A percentile compares a stretch with the other conserved stretches of the same genome.
Evolutionary conservation across 2,329 filamentous ascomycete species (phyloP).

Genomic region (Colletotrichum australisinense): DNA sequence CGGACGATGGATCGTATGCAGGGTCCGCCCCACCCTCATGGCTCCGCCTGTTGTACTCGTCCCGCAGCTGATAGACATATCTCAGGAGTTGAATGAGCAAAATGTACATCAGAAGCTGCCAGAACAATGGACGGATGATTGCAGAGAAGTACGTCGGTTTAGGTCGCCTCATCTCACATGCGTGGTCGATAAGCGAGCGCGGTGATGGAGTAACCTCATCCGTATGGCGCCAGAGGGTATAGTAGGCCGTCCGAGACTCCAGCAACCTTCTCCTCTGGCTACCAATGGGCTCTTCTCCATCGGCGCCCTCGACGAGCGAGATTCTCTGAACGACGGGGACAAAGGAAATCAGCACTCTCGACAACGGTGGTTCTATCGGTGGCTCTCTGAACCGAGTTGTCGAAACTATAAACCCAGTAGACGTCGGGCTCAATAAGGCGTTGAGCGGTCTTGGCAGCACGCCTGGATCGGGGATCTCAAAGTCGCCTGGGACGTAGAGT

Average conservation of each 20-base stretch:
- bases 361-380: not conserved
- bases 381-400: too few species aligned
- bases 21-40: too few species aligned
- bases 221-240: slow-evolving; percentile 37
- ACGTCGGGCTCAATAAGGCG: not conserved
- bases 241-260: slow-evolving; percentile 44
- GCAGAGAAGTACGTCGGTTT: not conserved
- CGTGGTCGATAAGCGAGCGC: slow-evolving; percentile 38
- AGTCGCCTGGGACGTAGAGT: slow-evolving; percentile 36
- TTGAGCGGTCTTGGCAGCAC: not conserved
- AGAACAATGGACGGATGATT: not conserved
- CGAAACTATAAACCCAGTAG: not conserved
- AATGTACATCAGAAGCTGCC: too few species aligned
- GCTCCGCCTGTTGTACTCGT: too few species aligned
- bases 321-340: slow-evolving; percentile 41
- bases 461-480: slow-evolving; percentile 37
- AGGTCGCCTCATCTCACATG: not conserved
- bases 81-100: too few species aligned
- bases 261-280: slow-evolving; percentile 39
- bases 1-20: not conserved
- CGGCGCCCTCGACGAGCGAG: slow-evolving; percentile 22
- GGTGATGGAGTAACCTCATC: slow-evolving; percentile 38
- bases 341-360: slow-evolving; percentile 47
- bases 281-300: slow-evolving; percentile 8
- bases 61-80: too few species aligned